Conservation (phyloP, 192 early-diverging fungal species). For the Globomyces pollinis-pini region DNA sequence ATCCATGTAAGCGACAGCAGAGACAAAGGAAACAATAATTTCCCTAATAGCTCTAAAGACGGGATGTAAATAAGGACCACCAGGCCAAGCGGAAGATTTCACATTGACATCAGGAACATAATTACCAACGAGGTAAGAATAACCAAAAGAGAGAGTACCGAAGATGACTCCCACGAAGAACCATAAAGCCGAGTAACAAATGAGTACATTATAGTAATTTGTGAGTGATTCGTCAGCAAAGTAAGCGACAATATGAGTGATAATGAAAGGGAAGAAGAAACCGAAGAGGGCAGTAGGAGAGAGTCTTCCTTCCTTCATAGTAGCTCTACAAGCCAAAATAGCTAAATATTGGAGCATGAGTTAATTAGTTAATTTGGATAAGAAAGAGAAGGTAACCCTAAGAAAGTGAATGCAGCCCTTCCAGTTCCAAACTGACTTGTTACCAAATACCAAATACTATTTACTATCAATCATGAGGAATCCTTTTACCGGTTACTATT, state of each 20-base stretch:
- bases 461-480: no score
- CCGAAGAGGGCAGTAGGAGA: no score
- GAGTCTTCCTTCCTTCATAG: neutral
- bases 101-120: neutral
- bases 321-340: neutral
- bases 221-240: neutral
- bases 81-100: constrained; percentile 3
- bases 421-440: no score
- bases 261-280: no score
- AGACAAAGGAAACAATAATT: neutral
- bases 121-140: neutral
- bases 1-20: neutral
- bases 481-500: no score
- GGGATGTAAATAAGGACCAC: constrained; percentile 3
- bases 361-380: no score
- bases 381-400: no score
- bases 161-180: neutral
- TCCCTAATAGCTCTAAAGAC: constrained; percentile 1
- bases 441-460: no score
- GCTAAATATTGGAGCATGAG: no score
- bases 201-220: neutral
- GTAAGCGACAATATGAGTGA: neutral
- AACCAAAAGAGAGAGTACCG: neutral
- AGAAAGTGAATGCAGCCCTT: no score
- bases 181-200: neutral